Evolutionary conservation across 331 rosid genomes (phyloP).

Genomic region (Pyrus hybrid): DNA sequence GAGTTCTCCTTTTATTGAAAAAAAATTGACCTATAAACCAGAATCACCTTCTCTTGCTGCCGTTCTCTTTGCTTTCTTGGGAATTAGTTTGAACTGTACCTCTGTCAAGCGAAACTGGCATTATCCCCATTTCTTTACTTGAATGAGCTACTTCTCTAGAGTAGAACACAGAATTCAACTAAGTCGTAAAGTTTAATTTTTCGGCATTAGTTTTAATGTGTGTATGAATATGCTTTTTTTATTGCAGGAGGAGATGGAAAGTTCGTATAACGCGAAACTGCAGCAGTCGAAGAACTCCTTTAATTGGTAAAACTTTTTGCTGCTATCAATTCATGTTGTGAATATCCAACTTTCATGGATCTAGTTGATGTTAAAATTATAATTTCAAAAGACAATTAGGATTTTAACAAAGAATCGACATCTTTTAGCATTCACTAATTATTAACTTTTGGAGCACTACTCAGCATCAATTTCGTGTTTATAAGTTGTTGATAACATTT

Average conservation of each 20-base stretch:
- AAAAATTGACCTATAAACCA: not conserved
- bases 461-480: no score
- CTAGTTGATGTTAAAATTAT: not conserved
- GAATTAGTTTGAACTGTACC: not conserved
- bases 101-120: not conserved
- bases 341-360: not conserved
- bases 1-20: not conserved
- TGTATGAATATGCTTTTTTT: not conserved
- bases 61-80: no score
- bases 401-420: not conserved
- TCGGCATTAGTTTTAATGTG: not conserved
- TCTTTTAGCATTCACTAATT: not conserved
- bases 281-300: conserved; percentile 58
- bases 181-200: not conserved
- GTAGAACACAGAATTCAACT: not conserved
- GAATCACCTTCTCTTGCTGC: not conserved
- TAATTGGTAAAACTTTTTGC: conserved; percentile 38
- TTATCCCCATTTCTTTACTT: not conserved
- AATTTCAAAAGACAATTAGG: not conserved
- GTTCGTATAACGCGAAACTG: conserved; percentile 49
- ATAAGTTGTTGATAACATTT: no score
- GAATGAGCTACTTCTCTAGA: not conserved
- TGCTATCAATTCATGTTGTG: not conserved
- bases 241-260: conserved; percentile 78
- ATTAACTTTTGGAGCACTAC: no score